Evolutionary conservation across 495 filamentous ascomycete species (phyloP), one percentile per base, ranked within the genome.

Genomic region (Penicillium lividum): DNA sequence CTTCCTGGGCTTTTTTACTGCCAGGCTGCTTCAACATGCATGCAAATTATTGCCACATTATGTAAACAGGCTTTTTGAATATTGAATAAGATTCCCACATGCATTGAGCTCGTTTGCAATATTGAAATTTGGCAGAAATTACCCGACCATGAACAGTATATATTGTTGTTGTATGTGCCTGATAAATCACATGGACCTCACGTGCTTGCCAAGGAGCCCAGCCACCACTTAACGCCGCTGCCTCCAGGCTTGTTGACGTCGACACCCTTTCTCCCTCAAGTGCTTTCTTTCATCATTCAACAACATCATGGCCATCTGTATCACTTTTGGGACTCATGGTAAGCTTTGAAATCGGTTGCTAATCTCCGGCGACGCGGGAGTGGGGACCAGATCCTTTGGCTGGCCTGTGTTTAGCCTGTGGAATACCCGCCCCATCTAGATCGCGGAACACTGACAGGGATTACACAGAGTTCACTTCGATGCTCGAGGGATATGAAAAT

Each of bases 261-360:
- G 28, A 13, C 30, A 10, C 53, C 27, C 38, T 53, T 36, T 54
- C 29, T 31, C 28, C 9, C 40, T 25, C 22, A 22, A 22, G 22
- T 22, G 22, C 22, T 1, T 2, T 38, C 22, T 25, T 27, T 43
- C 18, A 28, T 49, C 27, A 22, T 33, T 28, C 38, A 15, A 42
- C 53, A 27, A 43, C 58, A 63, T 46, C 56, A 82, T 83, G 80
- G 78, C 78, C 34, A 75, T 84, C 64, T 84, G 78, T 66, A 80
- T 40, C 4, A 84, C 81, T 3, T 82, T 82, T 62, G 81, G 81
- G 56, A 79, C 76, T 15, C 77, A 84, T 57, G 79, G 81, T 82
- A 65, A 65, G 69, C 68, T 3, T 29, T 9, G 22, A 11, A 13
- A 1, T 30, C 15, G 28, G 18, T 15, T 16, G 9, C n/a, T 6